Percentiles rank a stretch among this genome's conserved stretches.
Evolutionary conservation across 768 basidiomycete species (phyloP).

Genomic region (Suillus decipiens): DNA sequence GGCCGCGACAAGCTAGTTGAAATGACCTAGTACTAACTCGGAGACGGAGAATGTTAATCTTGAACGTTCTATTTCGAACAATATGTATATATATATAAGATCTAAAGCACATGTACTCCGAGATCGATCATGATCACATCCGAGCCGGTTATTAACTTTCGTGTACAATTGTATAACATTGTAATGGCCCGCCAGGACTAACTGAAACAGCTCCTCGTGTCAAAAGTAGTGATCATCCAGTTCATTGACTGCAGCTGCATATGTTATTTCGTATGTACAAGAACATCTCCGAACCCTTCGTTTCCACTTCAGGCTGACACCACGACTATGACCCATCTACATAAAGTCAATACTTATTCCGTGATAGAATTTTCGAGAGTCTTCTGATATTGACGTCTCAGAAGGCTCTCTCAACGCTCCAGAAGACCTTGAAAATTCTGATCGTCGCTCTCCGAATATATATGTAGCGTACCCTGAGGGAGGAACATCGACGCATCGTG

Average conservation of each 20-base stretch:
- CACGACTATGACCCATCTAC: not conserved
- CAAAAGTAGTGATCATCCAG: not conserved
- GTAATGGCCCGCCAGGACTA: too few relatives aligned
- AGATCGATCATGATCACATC: not conserved
- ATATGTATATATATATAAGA: not conserved
- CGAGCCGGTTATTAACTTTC: not conserved
- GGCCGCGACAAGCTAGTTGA: not conserved
- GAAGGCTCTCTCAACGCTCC: not conserved
- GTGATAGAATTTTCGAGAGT: not conserved
- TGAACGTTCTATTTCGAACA: not conserved
- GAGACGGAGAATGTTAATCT: not conserved
- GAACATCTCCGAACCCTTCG: slow-evolving; percentile 42
- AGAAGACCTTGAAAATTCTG: not conserved
- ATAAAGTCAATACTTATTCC: too few relatives aligned
- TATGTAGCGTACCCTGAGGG: not conserved
- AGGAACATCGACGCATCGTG: not conserved
- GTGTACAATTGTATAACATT: too few relatives aligned
- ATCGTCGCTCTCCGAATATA: not conserved
- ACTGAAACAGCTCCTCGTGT: too few relatives aligned
- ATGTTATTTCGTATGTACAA: not conserved
- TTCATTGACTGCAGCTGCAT: not conserved
- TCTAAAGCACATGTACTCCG: not conserved
- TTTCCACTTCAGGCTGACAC: not conserved
- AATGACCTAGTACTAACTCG: not conserved
- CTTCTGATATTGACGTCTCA: not conserved